Conservation (phyloP, 1,139 yeast species). For the Barnettozyma hawaiiensis region DNA sequence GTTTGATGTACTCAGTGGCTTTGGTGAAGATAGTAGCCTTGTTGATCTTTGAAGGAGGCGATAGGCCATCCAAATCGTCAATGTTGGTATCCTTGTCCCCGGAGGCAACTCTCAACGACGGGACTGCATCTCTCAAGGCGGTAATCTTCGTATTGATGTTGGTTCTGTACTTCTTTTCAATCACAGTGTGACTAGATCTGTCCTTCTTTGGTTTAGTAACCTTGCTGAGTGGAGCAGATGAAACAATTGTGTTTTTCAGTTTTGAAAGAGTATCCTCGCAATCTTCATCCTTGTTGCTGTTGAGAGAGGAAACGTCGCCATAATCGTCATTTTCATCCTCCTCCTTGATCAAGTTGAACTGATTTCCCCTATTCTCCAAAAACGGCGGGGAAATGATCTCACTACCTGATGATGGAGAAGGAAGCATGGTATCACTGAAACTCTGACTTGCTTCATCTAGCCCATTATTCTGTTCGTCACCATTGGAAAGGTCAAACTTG, state of each 20-base stretch:
- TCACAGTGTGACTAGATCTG: conserved; percentile 63
- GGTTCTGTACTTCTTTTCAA: conserved; percentile 74
- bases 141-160: conserved; percentile 65
- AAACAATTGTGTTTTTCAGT: not conserved
- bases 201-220: conserved; percentile 36
- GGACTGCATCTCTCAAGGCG: conserved; percentile 65
- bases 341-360: conserved; percentile 3
- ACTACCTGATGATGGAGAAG: conserved; percentile 5
- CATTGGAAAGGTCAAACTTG: not conserved
- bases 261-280: not conserved
- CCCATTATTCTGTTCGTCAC: conserved; percentile 1
- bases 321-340: conserved; percentile 6
- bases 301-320: conserved; percentile 4
- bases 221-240: conserved; percentile 2
- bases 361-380: not conserved
- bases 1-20: conserved; percentile 85
- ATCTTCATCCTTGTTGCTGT: conserved; percentile 6
- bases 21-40: conserved; percentile 83
- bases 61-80: conserved; percentile 54
- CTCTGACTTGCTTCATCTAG: conserved; percentile 2
- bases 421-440: not conserved
- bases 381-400: conserved; percentile 5
- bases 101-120: conserved; percentile 41
- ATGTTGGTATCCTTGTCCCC: conserved; percentile 19
- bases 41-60: conserved; percentile 79